Evolutionary conservation across 345 rosid species (phyloP).

Genomic region (Raphanus sativus): DNA sequence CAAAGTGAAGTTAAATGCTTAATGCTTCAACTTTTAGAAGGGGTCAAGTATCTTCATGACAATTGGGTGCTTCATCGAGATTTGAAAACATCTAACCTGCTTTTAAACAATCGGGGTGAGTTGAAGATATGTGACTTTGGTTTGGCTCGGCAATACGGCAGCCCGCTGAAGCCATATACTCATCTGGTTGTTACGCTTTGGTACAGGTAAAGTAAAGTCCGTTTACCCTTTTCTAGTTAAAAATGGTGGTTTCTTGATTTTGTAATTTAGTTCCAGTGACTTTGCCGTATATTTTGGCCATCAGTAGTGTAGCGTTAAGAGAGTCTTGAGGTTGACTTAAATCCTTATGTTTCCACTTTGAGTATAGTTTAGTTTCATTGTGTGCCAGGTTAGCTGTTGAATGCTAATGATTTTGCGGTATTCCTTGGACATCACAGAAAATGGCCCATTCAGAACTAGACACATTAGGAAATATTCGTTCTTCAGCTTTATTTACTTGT

Average conservation of each 20-base stretch:
- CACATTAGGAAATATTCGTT: slow-evolving; percentile 6
- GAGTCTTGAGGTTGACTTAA: not conserved
- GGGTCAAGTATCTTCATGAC: slow-evolving; percentile 94
- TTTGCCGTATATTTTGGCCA: too few relatives aligned
- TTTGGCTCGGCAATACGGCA: slow-evolving; percentile 98
- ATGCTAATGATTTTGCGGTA: not conserved
- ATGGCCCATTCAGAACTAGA: not conserved
- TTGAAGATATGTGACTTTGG: slow-evolving; percentile 98
- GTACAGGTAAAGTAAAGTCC: slow-evolving; percentile 90
- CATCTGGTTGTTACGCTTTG: slow-evolving; percentile 99
- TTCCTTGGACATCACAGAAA: not conserved
- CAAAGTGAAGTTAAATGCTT: slow-evolving; percentile 99
- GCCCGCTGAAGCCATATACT: slow-evolving; percentile 95
- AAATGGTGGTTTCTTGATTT: slow-evolving; percentile 2
- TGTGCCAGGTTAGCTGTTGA: not conserved
- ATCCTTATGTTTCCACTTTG: slow-evolving; percentile 2
- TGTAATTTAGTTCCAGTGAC: not conserved
- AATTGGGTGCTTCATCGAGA: slow-evolving; percentile 99
- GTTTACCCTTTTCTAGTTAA: slow-evolving; percentile 15
- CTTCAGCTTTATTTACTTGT: slow-evolving; percentile 19
- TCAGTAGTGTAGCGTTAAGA: too few relatives aligned
- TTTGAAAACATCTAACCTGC: slow-evolving; percentile 93
- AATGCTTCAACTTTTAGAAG: slow-evolving; percentile 94
- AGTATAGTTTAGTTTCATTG: not conserved
- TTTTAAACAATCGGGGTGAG: slow-evolving; percentile 93